A percentile compares a stretch with the other conserved stretches of the same genome.
Conservation (phyloP, 2,329 filamentous ascomycete species). For the Ciborinia camelliae region DNA sequence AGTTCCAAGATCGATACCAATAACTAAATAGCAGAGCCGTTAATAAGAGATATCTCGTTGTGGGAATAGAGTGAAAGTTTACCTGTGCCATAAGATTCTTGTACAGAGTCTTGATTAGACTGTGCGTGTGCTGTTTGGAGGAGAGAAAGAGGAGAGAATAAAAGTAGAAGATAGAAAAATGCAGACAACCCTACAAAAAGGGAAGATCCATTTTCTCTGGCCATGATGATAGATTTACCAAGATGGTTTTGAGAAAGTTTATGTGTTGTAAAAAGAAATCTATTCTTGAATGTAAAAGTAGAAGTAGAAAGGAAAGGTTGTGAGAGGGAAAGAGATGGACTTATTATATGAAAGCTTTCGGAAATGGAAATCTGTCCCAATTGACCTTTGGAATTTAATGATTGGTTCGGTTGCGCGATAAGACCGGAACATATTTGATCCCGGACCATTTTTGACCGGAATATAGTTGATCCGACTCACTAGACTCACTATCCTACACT, state of each 20-base stretch:
- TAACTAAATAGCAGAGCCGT: slow-evolving; percentile 52
- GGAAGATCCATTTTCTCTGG: slow-evolving; percentile 61
- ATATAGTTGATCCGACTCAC: slow-evolving; percentile 8
- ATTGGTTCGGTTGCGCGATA: slow-evolving; percentile 29
- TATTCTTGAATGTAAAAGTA: slow-evolving; percentile 15
- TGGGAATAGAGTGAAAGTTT: slow-evolving; percentile 24
- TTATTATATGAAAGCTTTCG: slow-evolving; percentile 21
- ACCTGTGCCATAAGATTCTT: slow-evolving; percentile 75
- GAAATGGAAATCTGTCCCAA: slow-evolving; percentile 34
- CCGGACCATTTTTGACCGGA: too few species aligned
- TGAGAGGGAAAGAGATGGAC: slow-evolving; percentile 8
- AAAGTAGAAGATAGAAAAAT: slow-evolving; percentile 85
- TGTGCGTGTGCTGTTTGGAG: slow-evolving; percentile 69
- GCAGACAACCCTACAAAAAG: slow-evolving; percentile 80
- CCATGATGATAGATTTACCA: slow-evolving; percentile 46
- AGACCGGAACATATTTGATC: neutral
- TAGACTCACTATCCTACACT: too few species aligned
- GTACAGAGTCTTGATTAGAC: slow-evolving; percentile 62
- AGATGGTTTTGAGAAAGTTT: slow-evolving; percentile 16
- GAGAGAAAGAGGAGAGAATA: slow-evolving; percentile 84
- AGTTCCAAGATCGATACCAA: slow-evolving; percentile 94
- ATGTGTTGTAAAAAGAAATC: slow-evolving; percentile 10
- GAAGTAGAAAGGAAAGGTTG: neutral
- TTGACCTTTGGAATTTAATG: slow-evolving; percentile 11
- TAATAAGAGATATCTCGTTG: slow-evolving; percentile 17